phyloP scores from a whole-genome alignment of 2,329 filamentous ascomycete species.

The Colletotrichum euphorbiae region DNA sequence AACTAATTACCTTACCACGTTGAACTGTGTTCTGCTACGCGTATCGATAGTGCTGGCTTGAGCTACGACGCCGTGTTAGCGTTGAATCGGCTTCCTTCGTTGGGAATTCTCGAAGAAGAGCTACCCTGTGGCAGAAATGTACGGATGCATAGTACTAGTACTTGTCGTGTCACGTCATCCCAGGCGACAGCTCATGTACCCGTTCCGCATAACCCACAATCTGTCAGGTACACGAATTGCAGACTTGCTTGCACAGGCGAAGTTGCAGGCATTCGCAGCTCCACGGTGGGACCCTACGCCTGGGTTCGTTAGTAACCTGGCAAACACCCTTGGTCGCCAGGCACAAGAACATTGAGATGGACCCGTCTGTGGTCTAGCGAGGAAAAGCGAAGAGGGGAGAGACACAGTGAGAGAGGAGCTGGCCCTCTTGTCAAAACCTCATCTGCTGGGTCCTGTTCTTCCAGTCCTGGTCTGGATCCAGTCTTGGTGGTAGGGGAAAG shows the following conservation, averaged over 20 bases:
- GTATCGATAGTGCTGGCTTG: too few relatives aligned
- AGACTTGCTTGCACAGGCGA: conserved; percentile 16
- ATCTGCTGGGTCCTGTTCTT: conserved; percentile 20
- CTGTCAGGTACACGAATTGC: conserved; percentile 37
- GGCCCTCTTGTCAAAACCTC: conserved; percentile 13
- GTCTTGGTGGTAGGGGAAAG: conserved; percentile 6
- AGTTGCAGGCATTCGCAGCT: conserved; percentile 7
- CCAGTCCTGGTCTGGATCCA: conserved; percentile 18
- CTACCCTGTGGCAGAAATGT: neutral
- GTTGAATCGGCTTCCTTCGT: neutral
- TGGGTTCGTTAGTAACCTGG: conserved; percentile 19
- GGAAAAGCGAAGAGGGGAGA: neutral
- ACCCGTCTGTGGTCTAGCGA: neutral
- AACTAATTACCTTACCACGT: too few relatives aligned
- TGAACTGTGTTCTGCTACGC: neutral
- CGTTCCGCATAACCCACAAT: neutral
- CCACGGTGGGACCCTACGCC: conserved; percentile 25
- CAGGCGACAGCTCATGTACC: neutral
- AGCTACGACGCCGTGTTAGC: neutral
- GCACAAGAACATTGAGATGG: neutral
- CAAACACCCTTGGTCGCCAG: conserved; percentile 18
- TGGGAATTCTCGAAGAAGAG: conserved; percentile 2
- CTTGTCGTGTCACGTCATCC: neutral
- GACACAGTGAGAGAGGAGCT: neutral
- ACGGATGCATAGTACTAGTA: neutral